These are phyloP conservation scores for Blastosporella zonata DNA, from an alignment of 1,284 basidiomycete species.

Conservation along the genomic window DNA sequence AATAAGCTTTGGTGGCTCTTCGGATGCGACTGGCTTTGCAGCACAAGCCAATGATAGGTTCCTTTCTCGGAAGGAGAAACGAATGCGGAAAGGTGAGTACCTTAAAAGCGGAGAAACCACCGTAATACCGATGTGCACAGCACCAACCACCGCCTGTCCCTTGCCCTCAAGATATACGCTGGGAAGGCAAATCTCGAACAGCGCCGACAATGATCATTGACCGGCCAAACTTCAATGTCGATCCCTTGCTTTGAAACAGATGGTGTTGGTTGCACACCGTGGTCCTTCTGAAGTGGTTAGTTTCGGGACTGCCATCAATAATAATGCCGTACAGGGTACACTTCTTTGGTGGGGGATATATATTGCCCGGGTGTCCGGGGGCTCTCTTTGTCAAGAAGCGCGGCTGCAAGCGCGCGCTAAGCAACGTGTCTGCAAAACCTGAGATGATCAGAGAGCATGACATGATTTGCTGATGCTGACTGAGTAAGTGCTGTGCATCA, in stretches of 20 bases:
- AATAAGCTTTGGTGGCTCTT: neutral
- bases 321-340: conserved; percentile 13
- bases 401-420: conserved; percentile 13
- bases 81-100: conserved; percentile 1
- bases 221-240: neutral
- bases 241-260: conserved; percentile 13
- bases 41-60: too few relatives aligned
- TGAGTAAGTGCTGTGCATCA: conserved; percentile 6
- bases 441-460: conserved; percentile 3
- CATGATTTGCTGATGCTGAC: too few relatives aligned
- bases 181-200: neutral
- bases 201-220: neutral
- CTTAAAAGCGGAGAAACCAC: neutral
- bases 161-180: neutral
- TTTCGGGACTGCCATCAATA: conserved; percentile 12
- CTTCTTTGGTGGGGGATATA: conserved; percentile 1
- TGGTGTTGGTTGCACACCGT: conserved; percentile 5
- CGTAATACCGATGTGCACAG: neutral
- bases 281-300: conserved; percentile 1
- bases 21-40: neutral
- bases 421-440: neutral
- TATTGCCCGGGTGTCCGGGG: conserved; percentile 18
- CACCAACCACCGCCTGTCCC: neutral
- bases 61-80: neutral
- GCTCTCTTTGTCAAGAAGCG: conserved; percentile 15